Percentiles rank a stretch among this genome's conserved stretches.
Conservation (phyloP, 345 rosid genomes). For the Cardamine chenopodiifolia region DNA sequence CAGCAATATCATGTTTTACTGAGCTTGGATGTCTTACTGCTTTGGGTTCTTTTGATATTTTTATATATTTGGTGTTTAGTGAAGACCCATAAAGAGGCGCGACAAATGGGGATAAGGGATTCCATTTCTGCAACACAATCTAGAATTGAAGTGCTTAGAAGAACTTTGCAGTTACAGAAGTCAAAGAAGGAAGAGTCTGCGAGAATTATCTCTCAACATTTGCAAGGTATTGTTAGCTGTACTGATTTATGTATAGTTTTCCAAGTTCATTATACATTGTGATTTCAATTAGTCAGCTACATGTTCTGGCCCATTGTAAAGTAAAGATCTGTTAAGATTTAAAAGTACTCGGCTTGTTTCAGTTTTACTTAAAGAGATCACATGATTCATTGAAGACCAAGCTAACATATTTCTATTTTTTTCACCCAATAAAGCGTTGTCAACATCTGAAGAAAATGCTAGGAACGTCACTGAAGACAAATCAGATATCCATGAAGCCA, state of each 20-base stretch:
- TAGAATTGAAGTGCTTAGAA: constrained; percentile 62
- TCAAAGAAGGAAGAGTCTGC: constrained; percentile 66
- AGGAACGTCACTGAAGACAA: constrained; percentile 47
- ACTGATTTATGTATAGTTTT: not conserved
- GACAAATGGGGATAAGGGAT: constrained; percentile 66
- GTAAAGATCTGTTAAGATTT: not conserved
- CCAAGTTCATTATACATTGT: constrained; percentile 1
- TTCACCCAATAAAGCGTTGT: constrained; percentile 43
- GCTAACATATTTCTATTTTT: constrained; percentile 8
- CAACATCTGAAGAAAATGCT: constrained; percentile 49
- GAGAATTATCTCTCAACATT: constrained; percentile 57
- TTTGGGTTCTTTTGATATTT: constrained; percentile 1
- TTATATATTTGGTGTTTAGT: constrained; percentile 46
- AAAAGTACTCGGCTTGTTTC: constrained; percentile 19
- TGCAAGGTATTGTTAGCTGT: constrained; percentile 51
- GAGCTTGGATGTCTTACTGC: not conserved
- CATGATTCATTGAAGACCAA: constrained; percentile 2
- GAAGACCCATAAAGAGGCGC: constrained; percentile 80
- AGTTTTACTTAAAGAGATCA: not conserved
- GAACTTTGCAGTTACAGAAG: constrained; percentile 56
- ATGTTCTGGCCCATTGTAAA: not conserved
- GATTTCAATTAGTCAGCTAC: constrained; percentile 10
- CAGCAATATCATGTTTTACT: constrained; percentile 6
- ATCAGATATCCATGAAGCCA: constrained; percentile 63
- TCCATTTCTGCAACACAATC: constrained; percentile 62